Percentiles rank a stretch among this genome's conserved stretches.
Conservation (phyloP, 2,329 filamentous ascomycete species). For the Graphilbum fragrans region DNA sequence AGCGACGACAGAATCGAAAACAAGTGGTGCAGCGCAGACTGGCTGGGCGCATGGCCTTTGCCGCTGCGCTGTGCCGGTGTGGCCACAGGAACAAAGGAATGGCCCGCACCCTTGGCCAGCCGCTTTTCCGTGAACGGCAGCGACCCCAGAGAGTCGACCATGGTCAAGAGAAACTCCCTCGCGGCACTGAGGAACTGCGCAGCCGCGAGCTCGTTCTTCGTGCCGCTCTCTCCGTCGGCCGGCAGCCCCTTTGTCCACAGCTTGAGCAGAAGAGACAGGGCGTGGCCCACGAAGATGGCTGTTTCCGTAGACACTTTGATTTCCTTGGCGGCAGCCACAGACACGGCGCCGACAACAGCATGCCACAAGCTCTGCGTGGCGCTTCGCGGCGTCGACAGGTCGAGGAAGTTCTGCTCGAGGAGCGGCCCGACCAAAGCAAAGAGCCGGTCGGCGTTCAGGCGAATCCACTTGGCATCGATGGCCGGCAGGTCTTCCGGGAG, state of each 20-base stretch:
- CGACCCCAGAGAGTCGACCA: conserved; percentile 39
- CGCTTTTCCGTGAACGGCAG: conserved; percentile 53
- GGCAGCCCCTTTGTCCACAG: conserved; percentile 54
- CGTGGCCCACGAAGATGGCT: conserved; percentile 61
- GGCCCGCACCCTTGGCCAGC: conserved; percentile 35
- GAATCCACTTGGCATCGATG: conserved; percentile 78
- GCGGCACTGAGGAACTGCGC: conserved; percentile 42
- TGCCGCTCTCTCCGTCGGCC: conserved; percentile 15
- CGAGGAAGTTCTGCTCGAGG: conserved; percentile 48
- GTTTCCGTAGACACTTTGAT: conserved; percentile 80
- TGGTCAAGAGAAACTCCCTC: conserved; percentile 34
- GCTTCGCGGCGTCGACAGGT: conserved; percentile 49
- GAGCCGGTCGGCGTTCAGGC: conserved; percentile 55
- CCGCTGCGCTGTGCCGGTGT: conserved; percentile 53
- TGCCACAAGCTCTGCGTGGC: conserved; percentile 43
- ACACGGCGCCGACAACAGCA: conserved; percentile 48
- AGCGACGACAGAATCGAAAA: conserved; percentile 46
- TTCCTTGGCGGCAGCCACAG: conserved; percentile 66
- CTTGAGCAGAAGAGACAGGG: conserved; percentile 56
- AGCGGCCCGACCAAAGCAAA: conserved; percentile 49
- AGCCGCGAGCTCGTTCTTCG: conserved; percentile 13
- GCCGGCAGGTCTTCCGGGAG: conserved; percentile 67
- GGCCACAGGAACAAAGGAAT: conserved; percentile 45
- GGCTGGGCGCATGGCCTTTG: conserved; percentile 36
- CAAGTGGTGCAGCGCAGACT: conserved; percentile 54